A percentile compares a stretch with the other conserved stretches of the same genome.
These are phyloP conservation scores for Phylloporus sp. DNA, from an alignment of 768 basidiomycete species.

Conservation along the genomic window DNA sequence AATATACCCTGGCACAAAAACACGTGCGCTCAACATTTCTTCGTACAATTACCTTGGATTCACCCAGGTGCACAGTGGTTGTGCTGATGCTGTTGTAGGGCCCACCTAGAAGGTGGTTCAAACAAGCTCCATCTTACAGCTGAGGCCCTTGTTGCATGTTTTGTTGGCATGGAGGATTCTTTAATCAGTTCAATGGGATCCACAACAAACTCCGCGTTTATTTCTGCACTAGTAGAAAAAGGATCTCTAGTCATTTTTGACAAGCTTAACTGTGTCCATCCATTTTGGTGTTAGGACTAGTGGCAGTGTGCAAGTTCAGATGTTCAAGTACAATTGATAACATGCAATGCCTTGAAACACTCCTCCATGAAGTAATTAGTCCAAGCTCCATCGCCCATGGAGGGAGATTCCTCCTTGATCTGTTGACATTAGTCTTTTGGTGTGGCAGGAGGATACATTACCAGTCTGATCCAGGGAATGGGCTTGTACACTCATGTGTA, in stretches of 20 bases:
- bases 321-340: conserved; percentile 99
- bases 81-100: conserved; percentile 90
- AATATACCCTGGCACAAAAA: conserved; percentile 70
- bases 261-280: conserved; percentile 92
- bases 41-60: conserved; percentile 99
- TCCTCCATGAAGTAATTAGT: conserved; percentile 87
- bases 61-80: conserved; percentile 87
- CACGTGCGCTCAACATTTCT: conserved; percentile 92
- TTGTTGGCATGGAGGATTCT: conserved; percentile 87
- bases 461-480: conserved; percentile 32
- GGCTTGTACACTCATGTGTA: too few relatives aligned
- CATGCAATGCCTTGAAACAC: conserved; percentile 72
- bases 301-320: conserved; percentile 82
- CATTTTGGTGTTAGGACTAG: conserved; percentile 87
- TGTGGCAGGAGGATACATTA: conserved; percentile 91
- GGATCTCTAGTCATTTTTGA: conserved; percentile 96
- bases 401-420: conserved; percentile 89
- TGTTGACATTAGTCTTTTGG: conserved; percentile 93
- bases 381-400: conserved; percentile 98
- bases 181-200: conserved; percentile 96
- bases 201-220: conserved; percentile 89
- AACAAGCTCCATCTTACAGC: conserved; percentile 76
- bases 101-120: conserved; percentile 82
- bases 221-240: conserved; percentile 86
- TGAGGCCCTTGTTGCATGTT: conserved; percentile 86